Conservation (phyloP, 2,329 filamentous ascomycete genomes). For the Epichloe uncinata region DNA sequence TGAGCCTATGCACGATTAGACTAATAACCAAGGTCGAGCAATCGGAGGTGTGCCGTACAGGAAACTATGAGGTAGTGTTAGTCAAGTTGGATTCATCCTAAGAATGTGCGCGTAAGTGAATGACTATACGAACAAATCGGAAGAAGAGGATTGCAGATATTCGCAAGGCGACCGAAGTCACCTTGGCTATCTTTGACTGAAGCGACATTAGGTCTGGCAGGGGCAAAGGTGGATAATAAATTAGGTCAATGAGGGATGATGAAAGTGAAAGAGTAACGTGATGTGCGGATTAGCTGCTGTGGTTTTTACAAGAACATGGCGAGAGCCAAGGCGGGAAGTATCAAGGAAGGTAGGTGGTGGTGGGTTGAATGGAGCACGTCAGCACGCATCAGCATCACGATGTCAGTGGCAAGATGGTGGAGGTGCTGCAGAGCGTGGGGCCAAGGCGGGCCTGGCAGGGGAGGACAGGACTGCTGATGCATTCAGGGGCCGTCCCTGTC, state of each 20-base stretch:
- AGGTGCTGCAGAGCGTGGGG: neutral
- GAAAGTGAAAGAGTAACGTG: neutral
- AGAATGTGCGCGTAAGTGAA: neutral
- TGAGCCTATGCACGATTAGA: constrained; percentile 18
- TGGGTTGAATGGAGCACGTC: no score
- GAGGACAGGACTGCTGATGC: no score
- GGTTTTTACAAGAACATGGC: neutral
- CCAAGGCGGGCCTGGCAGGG: neutral
- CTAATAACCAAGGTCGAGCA: neutral
- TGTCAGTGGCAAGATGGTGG: neutral
- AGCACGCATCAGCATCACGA: constrained; percentile 2
- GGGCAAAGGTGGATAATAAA: neutral
- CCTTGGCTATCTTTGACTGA: constrained; percentile 18
- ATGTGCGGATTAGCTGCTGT: neutral
- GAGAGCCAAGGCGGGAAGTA: neutral
- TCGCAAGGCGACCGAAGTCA: constrained; percentile 25
- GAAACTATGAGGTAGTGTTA: constrained; percentile 18
- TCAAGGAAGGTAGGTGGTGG: no score
- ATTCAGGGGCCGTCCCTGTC: neutral
- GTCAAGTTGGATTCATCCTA: neutral
- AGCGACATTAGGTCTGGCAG: constrained; percentile 7
- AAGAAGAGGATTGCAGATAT: constrained; percentile 24
- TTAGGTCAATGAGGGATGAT: neutral
- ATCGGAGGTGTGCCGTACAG: constrained; percentile 15
- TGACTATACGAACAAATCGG: constrained; percentile 18